Percentiles rank a stretch among this genome's conserved stretches.
These are phyloP conservation scores for Neocallimastix lanati DNA, from an alignment of 192 early-diverging fungal species.

Conservation along the genomic window DNA sequence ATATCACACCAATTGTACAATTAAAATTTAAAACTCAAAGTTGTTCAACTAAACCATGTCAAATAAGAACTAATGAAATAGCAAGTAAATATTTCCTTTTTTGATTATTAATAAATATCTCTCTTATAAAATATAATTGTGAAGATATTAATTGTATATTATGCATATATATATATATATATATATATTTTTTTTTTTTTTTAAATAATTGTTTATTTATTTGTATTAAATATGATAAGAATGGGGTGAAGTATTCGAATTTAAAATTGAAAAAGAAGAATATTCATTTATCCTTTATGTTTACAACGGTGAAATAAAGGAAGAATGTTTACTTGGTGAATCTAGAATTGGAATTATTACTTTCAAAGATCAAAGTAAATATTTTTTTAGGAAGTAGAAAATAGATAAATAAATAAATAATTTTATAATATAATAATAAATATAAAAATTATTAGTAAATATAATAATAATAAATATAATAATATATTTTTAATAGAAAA, in stretches of 20 bases:
- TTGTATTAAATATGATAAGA: background rate
- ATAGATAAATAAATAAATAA: too few relatives aligned
- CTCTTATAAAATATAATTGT: background rate
- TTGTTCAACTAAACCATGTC: background rate
- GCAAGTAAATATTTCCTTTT: background rate
- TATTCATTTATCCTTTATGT: background rate
- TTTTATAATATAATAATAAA: too few relatives aligned
- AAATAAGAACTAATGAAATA: background rate
- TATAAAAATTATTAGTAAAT: too few relatives aligned
- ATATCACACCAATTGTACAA: background rate
- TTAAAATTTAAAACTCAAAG: background rate
- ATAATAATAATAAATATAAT: background rate
- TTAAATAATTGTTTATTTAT: background rate
- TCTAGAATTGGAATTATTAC: background rate
- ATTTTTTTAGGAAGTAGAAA: too few relatives aligned
- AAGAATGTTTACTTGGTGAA: background rate
- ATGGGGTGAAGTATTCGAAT: background rate
- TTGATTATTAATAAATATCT: background rate
- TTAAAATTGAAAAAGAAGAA: background rate
- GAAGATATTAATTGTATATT: background rate
- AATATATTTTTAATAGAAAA: background rate
- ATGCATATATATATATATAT: background rate
- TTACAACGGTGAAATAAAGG: background rate
- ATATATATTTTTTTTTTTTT: background rate
- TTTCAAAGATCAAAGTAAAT: background rate